Evolutionary conservation across 345 rosid genomes (phyloP).

Genomic region (Brassica carinata): DNA sequence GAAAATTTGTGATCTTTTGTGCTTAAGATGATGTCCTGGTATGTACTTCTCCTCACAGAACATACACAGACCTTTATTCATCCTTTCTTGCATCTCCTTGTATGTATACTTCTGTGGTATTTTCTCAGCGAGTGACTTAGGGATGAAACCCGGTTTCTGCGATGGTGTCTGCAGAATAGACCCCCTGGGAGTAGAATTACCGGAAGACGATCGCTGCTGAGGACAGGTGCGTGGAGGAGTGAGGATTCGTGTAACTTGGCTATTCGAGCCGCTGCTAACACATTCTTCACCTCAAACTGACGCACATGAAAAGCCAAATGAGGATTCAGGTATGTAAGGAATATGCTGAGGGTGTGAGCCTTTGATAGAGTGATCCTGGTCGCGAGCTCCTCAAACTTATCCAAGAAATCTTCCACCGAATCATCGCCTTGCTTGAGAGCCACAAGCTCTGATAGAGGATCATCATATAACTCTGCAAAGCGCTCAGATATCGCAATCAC

Average conservation of each 20-base stretch:
- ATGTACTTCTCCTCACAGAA: neutral
- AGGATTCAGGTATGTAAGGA: neutral
- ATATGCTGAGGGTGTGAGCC: neutral
- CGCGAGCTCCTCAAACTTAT: neutral
- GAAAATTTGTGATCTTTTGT: too few relatives aligned
- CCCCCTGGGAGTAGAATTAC: too few relatives aligned
- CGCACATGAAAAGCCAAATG: too few relatives aligned
- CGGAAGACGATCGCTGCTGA: too few relatives aligned
- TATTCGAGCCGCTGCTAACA: too few relatives aligned
- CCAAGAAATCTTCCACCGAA: neutral
- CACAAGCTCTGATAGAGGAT: neutral
- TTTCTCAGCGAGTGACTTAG: neutral
- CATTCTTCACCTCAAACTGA: too few relatives aligned
- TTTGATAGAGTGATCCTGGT: too few relatives aligned
- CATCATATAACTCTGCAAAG: neutral
- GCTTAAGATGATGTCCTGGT: neutral
- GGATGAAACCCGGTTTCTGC: too few relatives aligned
- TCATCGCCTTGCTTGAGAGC: neutral
- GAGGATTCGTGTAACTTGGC: too few relatives aligned
- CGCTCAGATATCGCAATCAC: neutral
- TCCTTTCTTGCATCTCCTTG: neutral
- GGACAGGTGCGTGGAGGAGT: too few relatives aligned
- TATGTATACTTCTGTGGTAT: neutral
- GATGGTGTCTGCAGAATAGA: too few relatives aligned
- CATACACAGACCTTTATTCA: neutral